These are phyloP conservation scores for Picochlorum sp. DNA, from an alignment of 139 green algal species.

Conservation along the genomic window DNA sequence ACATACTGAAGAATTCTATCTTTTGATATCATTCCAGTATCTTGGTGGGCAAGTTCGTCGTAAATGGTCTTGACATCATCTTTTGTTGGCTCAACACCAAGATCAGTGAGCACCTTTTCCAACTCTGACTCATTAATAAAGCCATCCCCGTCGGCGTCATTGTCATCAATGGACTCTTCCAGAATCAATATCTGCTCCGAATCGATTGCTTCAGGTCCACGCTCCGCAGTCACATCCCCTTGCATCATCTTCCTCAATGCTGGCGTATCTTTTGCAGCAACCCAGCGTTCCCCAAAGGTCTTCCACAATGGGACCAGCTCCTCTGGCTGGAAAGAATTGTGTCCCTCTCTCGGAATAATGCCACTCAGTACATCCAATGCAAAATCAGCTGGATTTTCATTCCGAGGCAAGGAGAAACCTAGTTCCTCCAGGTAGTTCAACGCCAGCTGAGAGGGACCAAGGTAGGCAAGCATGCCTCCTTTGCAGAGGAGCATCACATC, in stretches of 20 bases:
- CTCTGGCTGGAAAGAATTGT: slow-evolving; percentile 29
- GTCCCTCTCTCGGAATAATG: slow-evolving; percentile 18
- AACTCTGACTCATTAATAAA: slow-evolving; percentile 2
- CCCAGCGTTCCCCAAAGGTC: slow-evolving; percentile 21
- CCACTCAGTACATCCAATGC: slow-evolving; percentile 52
- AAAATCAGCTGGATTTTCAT: slow-evolving; percentile 63
- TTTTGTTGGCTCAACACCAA: slow-evolving; percentile 35
- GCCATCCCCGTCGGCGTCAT: slow-evolving; percentile 21
- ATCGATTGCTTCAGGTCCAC: slow-evolving; percentile 15
- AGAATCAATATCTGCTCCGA: slow-evolving; percentile 37
- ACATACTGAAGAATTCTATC: slow-evolving; percentile 38
- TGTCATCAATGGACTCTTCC: slow-evolving; percentile 29
- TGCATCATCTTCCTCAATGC: neutral
- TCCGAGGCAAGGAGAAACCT: slow-evolving; percentile 45
- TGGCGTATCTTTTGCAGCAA: slow-evolving; percentile 6
- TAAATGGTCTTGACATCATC: slow-evolving; percentile 30
- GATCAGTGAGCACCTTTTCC: slow-evolving; percentile 23
- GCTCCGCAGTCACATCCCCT: neutral
- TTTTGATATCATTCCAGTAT: slow-evolving; percentile 27
- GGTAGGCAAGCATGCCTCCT: slow-evolving; percentile 42
- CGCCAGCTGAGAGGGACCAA: slow-evolving; percentile 35
- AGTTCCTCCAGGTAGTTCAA: slow-evolving; percentile 44
- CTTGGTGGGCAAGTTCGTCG: slow-evolving; percentile 26
- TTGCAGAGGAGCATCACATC: slow-evolving; percentile 63
- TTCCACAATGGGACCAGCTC: slow-evolving; percentile 36